Conservation (phyloP, 179 eudicot genomes). For the Silene coronaria region DNA sequence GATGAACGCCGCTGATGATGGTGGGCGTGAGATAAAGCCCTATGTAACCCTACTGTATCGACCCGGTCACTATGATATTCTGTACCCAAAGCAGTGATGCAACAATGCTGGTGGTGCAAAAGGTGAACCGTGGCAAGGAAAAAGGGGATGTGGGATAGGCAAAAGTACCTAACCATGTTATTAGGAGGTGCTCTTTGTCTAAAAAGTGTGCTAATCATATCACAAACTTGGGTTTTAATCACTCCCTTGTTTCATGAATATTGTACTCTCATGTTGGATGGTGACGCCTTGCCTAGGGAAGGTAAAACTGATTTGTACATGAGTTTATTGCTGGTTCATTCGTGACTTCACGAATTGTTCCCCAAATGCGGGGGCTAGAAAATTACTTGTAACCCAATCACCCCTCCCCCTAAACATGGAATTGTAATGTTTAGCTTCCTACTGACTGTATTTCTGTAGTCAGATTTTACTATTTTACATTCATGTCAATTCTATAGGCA, state of each 20-base stretch:
- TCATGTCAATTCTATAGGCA: too few species aligned
- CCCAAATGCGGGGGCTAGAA: not conserved
- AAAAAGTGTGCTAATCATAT: constrained; percentile 4
- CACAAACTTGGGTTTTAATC: constrained; percentile 1
- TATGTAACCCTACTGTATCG: constrained; percentile 70
- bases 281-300: constrained; percentile 12
- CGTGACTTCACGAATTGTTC: not conserved
- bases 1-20: constrained; percentile 13
- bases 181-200: not conserved
- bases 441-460: not conserved
- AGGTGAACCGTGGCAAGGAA: constrained; percentile 1
- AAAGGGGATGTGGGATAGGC: constrained; percentile 15
- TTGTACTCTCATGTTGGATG: constrained; percentile 16
- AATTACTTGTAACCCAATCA: not conserved
- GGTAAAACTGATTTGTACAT: constrained; percentile 6
- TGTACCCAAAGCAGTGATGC: constrained; percentile 49
- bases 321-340: constrained; percentile 2
- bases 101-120: constrained; percentile 10
- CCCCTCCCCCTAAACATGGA: not conserved
- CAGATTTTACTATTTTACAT: too few species aligned
- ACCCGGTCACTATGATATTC: constrained; percentile 83
- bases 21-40: constrained; percentile 40
- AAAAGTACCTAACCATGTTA: not conserved
- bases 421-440: not conserved
- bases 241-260: constrained; percentile 15